Base-by-base conservation (phyloP, 345 rosid genomes). In the Camelina sativa region DNA sequence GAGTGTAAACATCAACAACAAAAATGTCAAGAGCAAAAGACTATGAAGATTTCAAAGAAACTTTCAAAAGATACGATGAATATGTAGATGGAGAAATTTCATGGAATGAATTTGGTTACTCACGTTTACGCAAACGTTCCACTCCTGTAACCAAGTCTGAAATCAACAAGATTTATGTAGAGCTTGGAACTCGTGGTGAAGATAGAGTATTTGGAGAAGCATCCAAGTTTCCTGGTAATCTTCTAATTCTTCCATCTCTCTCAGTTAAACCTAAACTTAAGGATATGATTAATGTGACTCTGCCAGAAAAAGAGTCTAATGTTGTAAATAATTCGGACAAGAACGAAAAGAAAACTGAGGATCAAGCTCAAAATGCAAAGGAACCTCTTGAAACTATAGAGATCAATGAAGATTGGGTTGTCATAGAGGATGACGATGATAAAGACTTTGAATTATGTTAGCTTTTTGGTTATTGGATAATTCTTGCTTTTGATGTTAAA, bases 41-140 rank as follows among this genome's bases (percentile, higher is more conserved):
- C 30, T 58, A 57, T 48, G 47, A 25, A 57, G 17, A 66, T 1
- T 66, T 65, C 58, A 65, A 48, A 57, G 25, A 74, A 57, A 22
- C 34, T 8, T 66, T 74, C 23, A 37, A 28, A 4, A 74, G 13
- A 41, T 16, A 7, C 0, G 72, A 74, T 65, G 40, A 47, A 41
- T 74, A 30, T 7, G 12, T 22, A 16, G 57, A 66, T 11, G 34
- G 4, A 3, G 41, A 74, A 20, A 74, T 65, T 4, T 23, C 52
- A 37, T n/a, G 40, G 72, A 17, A 6, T 3, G 41, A 47, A n/a
- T 50, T 74, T 2, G 44, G 58, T n/a, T 7, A 57, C 12, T 0
- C 5, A 57, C 34, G n/a, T 3, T 7, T 57, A 25, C 44, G 9
- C 60, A 48, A 57, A 3, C 10, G 8, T 8, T 55, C 35, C 17